Conservation (phyloP, 2,329 filamentous ascomycete genomes). For the Hirsutella minnesotensis region DNA sequence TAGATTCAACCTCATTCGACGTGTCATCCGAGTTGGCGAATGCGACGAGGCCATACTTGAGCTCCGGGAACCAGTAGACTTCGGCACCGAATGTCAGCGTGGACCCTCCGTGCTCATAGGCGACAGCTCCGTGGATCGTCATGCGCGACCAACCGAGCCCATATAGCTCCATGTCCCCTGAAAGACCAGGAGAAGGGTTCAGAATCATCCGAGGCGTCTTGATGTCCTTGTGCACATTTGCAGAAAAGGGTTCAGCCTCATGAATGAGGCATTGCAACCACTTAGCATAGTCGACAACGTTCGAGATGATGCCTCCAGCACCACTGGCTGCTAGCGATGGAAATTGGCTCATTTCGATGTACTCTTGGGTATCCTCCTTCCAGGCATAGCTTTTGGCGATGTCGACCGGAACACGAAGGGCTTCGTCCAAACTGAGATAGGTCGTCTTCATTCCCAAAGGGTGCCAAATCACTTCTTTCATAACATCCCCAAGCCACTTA, state of each 20-base stretch:
- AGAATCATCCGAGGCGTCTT: constrained; percentile 18
- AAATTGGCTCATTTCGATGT: constrained; percentile 13
- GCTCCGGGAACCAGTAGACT: constrained; percentile 15
- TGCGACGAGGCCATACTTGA: constrained; percentile 2
- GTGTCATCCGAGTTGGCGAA: constrained; percentile 20
- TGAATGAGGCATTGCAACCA: constrained; percentile 38
- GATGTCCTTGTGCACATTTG: constrained; percentile 16
- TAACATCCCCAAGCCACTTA: constrained; percentile 23
- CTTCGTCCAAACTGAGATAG: constrained; percentile 18
- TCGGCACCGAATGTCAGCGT: constrained; percentile 13
- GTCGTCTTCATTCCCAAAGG: constrained; percentile 36
- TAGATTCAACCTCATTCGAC: background rate
- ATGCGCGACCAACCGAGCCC: constrained; percentile 17
- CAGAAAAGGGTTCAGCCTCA: constrained; percentile 11
- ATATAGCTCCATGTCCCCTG: constrained; percentile 12
- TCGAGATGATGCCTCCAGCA: constrained; percentile 31
- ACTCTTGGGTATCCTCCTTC: constrained; percentile 13
- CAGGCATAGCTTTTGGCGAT: constrained; percentile 32
- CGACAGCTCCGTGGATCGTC: constrained; percentile 12
- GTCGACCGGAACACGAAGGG: constrained; percentile 11
- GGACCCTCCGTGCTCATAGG: constrained; percentile 18
- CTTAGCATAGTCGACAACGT: constrained; percentile 35
- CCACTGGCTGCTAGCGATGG: constrained; percentile 9
- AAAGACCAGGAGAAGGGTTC: background rate
- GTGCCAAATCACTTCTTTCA: constrained; percentile 29